These are phyloP conservation scores for Stachybotrys chlorohalonatus DNA, from an alignment of 2,329 filamentous ascomycete species.

Conservation along the genomic window DNA sequence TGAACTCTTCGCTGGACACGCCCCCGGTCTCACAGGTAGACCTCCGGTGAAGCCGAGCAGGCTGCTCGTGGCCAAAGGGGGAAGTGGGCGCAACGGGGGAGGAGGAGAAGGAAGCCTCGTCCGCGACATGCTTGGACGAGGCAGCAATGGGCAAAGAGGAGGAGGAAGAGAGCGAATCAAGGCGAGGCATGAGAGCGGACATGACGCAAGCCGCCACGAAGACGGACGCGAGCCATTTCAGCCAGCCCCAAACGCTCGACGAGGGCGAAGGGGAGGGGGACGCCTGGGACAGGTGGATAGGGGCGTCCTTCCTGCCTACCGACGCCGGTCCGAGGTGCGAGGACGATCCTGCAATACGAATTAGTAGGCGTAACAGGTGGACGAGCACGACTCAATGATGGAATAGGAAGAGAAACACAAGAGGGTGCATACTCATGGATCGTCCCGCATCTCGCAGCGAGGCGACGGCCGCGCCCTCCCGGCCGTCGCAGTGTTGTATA, in stretches of 20 bases:
- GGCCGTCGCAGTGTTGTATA: slow-evolving; percentile 12
- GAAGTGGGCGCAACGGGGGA: slow-evolving; percentile 2
- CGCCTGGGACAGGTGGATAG: slow-evolving; percentile 19
- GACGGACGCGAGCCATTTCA: slow-evolving; percentile 32
- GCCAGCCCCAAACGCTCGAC: slow-evolving; percentile 28
- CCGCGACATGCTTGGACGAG: not conserved
- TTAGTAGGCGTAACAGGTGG: slow-evolving; percentile 1
- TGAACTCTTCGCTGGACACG: slow-evolving; percentile 32
- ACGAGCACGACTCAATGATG: not conserved
- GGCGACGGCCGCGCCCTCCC: slow-evolving; percentile 8
- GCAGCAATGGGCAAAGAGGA: slow-evolving; percentile 5
- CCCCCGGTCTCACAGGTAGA: slow-evolving; percentile 19
- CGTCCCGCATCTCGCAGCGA: slow-evolving; percentile 17
- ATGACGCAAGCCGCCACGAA: slow-evolving; percentile 19
- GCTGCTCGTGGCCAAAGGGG: not conserved
- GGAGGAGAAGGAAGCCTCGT: not conserved
- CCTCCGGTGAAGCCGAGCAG: slow-evolving; percentile 13
- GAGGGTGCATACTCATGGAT: slow-evolving; percentile 14
- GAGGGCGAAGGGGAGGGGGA: slow-evolving; percentile 17
- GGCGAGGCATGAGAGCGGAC: not conserved
- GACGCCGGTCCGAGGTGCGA: slow-evolving; percentile 19
- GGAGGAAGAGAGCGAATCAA: slow-evolving; percentile 11
- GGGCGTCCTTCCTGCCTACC: slow-evolving; percentile 29
- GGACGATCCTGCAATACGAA: slow-evolving; percentile 13
- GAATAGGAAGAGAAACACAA: not conserved